Conservation (phyloP, 257 asterid genomes). For the Capsicum chinense region DNA sequence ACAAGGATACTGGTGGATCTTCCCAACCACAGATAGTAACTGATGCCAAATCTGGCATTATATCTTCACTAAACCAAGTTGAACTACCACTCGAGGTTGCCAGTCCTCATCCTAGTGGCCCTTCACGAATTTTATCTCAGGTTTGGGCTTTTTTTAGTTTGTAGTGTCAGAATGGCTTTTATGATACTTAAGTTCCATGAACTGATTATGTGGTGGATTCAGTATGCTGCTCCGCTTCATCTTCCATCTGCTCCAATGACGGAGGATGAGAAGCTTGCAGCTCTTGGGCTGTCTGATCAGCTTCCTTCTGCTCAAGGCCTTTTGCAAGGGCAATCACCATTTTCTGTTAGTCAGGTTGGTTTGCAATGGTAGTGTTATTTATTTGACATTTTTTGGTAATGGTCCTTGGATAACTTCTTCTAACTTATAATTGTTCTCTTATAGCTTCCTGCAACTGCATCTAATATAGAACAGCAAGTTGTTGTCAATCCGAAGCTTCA, state of each 20-base stretch:
- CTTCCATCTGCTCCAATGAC: conserved; percentile 66
- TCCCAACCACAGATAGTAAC: conserved; percentile 66
- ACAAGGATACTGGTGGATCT: conserved; percentile 76
- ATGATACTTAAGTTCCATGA: neutral
- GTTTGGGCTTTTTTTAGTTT: conserved; percentile 44
- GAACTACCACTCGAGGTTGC: conserved; percentile 72
- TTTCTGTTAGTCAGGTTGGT: conserved; percentile 76
- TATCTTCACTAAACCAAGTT: conserved; percentile 68
- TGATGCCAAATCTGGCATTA: conserved; percentile 74
- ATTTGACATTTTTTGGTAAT: conserved; percentile 12
- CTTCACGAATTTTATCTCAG: conserved; percentile 70
- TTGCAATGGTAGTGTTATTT: conserved; percentile 26
- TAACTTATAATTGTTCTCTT: conserved; percentile 28
- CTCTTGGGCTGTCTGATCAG: conserved; percentile 80
- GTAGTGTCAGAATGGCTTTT: neutral
- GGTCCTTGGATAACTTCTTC: conserved; percentile 16
- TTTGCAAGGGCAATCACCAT: conserved; percentile 70
- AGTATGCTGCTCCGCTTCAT: conserved; percentile 75
- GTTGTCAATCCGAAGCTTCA: conserved; percentile 83
- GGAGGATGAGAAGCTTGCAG: conserved; percentile 82
- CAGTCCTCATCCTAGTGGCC: conserved; percentile 66
- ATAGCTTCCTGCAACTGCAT: conserved; percentile 76
- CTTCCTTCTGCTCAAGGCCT: conserved; percentile 74
- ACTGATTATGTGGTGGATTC: conserved; percentile 39
- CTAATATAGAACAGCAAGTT: conserved; percentile 90